Evolutionary conservation across 2,329 filamentous ascomycete species (phyloP), one percentile per base, ranked within the genome.

Genomic region (Stachybotrys elegans): DNA sequence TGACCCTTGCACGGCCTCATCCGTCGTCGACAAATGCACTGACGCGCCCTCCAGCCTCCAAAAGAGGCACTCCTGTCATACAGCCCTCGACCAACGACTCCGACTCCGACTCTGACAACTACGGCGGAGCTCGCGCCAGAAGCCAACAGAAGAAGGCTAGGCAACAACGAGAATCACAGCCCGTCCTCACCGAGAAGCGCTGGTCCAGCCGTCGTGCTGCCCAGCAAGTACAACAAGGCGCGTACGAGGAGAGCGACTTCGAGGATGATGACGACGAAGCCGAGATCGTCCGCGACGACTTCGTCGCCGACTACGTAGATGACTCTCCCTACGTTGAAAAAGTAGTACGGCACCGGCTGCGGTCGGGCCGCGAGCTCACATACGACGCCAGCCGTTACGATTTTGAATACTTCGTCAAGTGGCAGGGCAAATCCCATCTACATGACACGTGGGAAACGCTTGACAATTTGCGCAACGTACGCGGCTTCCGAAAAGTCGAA

Each of bases 371-470:
- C 38, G 79, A 79, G 49, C 63, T 81, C 45, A 67, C 74, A 13
- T 70, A 72, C 44, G 83, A 88, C 39, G 62, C 75, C 2, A 73
- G 66, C 20, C 75, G 77, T 53, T 80, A 90, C 43, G 88, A 96
- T 59, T 96, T 93, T 56, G 89, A 97, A 58, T 98, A 76, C 55
- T 79, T 84, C 66, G 90, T 98, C 66, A 98, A 98, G 70, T 98
- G 94, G 93, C 88, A 96, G 66, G 88, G 85, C 53, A 88, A 90
- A 66, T 95, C 93, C 11, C 90, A 98, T 62, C 84, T 95, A 55
- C 93, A 98, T 69, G 88, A 94, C 45, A 95, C 90, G 0, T 98
- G 93, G 92, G 91, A 97, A 65, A 84, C 83, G 0, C 84, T 84
- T 47, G 83, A 88, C 44, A 78, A 74, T 17, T 78, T 96, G 22